Base-by-base conservation (phyloP, 75 land plant genomes). In the Pinus albicaulis region DNA sequence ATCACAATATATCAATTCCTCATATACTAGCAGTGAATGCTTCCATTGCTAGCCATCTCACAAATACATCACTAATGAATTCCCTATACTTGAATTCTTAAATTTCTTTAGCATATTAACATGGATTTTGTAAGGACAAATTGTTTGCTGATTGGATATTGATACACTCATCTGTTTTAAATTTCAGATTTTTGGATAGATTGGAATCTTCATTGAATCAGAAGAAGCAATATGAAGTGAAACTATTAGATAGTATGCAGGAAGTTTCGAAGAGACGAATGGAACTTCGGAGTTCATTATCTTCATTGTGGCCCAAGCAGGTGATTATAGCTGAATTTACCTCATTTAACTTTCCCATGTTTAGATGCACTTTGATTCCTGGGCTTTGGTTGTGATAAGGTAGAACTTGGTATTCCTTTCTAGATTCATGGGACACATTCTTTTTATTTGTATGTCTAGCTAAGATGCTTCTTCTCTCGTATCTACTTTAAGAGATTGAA, bases 241-340 rank as follows among this genome's bases (percentile, higher is more conserved):
- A 92, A 61, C 82, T 92, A 23, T 82, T 85, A 68, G 93, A 89
- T 26, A 88, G 90, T 55, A 77, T 92, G 77, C 87, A 86, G 56
- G 95, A 90, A 48, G 20, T 96, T 22, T 79, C 83, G 26, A 61
- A 74, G 34, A 96, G 87, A 78, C 87, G 92, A 36, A 74, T 89
- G 81, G 95, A 92, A 75, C 84, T 96, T 69, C 92, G 93, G 15
- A 92, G 89, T 82, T 57, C 85, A 6, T 76, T 96, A 59, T 79
- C 98, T 68, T 89, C 97, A 28, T 88, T 84, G 48, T 96, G 99
- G 99, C 94, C 99, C 13, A 96, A 92, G 80, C 99, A 94, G 75
- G 99, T 96, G 77, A 76, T 76, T 77, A 55, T 63, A 24, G 65
- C 23, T 56, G 48, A 5, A 16, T 75, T 55, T 71, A 34, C 57